Evolutionary conservation across 176 grass and related monocot genomes (phyloP), one percentile per base, ranked within the genome.

Genomic region (Thalia dealbata): DNA sequence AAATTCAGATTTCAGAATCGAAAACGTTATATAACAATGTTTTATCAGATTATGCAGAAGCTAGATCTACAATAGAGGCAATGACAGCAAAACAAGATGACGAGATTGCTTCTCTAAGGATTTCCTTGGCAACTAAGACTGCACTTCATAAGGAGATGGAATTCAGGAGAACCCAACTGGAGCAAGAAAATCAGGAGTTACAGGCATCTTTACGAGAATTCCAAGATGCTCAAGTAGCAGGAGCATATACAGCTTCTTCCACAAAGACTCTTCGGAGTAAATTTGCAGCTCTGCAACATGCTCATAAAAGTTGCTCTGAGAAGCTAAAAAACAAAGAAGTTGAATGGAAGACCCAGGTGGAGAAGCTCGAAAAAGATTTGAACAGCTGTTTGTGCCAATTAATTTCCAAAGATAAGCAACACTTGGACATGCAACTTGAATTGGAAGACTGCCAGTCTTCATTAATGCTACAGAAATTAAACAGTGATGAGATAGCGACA

Each of bases 31-130:
- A 88, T 45, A 79, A 89, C 58, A 82, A 58, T 55, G 81, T 91
- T 22, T 78, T 90, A 16, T 84, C 74, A 0, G 90, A 88, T n/a
- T 93, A 79, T 69, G 90, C 91, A 67, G 85, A 83, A 14, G 83
- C 93, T 42, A 97, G 79, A 75, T 90, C 71, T 3, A 86, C 78
- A 0, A 70, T 88, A 22, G 89, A 88, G 48, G 62, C 73, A 13
- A 72, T 93, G 19, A 85, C 83, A 0, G 45, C 42, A 8, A 90
- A 91, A 64, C 88, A 82, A 52, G 87, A 91, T 60, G 83, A 61
- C 0, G 87, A 93, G 14, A 82, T 97, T 41, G 85, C 85, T n/a
- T 83, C 81, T n/a, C 72, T 97, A 50, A 97, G 95, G 74, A 87
- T 83, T 65, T 84, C 84, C 32, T 75, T 97, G 7, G 76, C 85